Percentiles rank a stretch among this genome's conserved stretches.
These are phyloP conservation scores for Ballota nigra DNA, from an alignment of 257 asterid species.

Conservation along the genomic window DNA sequence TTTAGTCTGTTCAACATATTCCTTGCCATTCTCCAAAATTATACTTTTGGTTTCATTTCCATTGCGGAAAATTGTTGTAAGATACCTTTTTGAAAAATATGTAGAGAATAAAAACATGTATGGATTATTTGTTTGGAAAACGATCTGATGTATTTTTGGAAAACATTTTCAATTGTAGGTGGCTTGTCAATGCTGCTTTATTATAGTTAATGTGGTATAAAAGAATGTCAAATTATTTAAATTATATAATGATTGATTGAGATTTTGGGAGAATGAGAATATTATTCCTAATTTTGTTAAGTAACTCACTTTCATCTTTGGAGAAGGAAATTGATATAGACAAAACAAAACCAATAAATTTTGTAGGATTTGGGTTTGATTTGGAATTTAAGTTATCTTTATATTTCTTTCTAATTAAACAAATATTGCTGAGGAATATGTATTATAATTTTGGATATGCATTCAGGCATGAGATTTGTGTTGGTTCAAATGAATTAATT, in stretches of 20 bases:
- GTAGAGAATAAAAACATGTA: not conserved
- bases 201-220: too few species aligned
- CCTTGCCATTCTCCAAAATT: conserved; percentile 1
- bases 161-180: not conserved
- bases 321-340: not conserved
- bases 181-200: not conserved
- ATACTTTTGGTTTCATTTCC: not conserved
- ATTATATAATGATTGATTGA: not conserved
- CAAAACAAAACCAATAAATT: not conserved
- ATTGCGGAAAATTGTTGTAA: not conserved
- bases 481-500: too few species aligned
- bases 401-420: not conserved
- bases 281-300: not conserved
- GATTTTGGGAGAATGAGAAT: not conserved
- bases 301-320: not conserved
- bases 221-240: not conserved
- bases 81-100: not conserved
- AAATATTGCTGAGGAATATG: not conserved
- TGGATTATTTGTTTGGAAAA: not conserved
- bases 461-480: too few species aligned
- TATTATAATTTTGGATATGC: too few species aligned
- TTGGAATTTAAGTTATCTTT: not conserved
- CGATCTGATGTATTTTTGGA: not conserved
- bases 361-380: not conserved
- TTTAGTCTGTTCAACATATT: not conserved